Conservation (phyloP, 2,329 filamentous ascomycete species). For the Gnomoniopsis sp. region DNA sequence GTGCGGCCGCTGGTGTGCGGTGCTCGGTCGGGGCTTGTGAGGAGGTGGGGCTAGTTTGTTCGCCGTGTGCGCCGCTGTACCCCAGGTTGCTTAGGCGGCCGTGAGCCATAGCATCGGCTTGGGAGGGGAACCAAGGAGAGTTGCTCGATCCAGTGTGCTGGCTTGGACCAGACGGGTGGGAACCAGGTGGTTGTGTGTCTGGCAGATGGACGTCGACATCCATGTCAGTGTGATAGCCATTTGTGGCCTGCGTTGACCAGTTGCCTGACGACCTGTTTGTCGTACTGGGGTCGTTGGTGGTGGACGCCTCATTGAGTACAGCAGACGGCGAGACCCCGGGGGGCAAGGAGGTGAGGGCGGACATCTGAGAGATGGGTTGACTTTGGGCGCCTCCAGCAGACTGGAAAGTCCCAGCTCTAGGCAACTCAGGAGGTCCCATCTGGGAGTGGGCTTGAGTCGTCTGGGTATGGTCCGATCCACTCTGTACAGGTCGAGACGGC, state of each 20-base stretch:
- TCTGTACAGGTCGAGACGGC: constrained; percentile 49
- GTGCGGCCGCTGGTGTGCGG: constrained; percentile 25
- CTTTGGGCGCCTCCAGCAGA: constrained; percentile 31
- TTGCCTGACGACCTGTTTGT: constrained; percentile 56
- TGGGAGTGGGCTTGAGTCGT: constrained; percentile 45
- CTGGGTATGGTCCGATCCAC: constrained; percentile 42
- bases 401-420: constrained; percentile 11
- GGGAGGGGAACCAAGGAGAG: constrained; percentile 56
- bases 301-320: constrained; percentile 79
- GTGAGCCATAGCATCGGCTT: constrained; percentile 49
- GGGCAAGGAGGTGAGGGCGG: constrained; percentile 55
- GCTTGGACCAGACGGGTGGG: constrained; percentile 28
- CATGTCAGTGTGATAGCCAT: constrained; percentile 52
- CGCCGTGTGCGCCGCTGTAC: constrained; percentile 8
- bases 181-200: constrained; percentile 47
- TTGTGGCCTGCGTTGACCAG: constrained; percentile 69
- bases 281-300: constrained; percentile 82
- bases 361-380: constrained; percentile 60
- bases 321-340: constrained; percentile 56
- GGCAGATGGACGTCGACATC: constrained; percentile 46
- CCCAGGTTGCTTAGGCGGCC: constrained; percentile 22
- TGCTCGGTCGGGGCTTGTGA: constrained; percentile 30
- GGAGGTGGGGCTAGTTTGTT: constrained; percentile 33
- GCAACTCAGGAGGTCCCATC: constrained; percentile 49
- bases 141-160: constrained; percentile 47